Evolutionary conservation across 2,329 filamentous ascomycete genomes (phyloP), one percentile per base, ranked within the genome.

Genomic region (Pseudogymnoascus sp.): DNA sequence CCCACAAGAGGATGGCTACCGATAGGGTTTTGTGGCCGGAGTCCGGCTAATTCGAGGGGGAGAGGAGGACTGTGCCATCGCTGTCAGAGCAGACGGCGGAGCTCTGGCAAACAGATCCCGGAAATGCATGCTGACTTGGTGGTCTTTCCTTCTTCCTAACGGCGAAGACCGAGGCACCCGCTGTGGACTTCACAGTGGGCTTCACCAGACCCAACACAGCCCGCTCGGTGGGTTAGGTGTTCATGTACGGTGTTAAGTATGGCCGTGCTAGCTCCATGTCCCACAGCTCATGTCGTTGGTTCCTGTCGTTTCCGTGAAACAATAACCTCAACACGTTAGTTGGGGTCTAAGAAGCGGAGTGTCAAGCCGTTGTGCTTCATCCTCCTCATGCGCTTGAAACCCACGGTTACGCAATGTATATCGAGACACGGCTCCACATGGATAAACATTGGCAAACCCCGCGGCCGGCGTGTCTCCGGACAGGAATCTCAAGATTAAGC

Each of bases 291-390:
- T 49, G 7, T n/a, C 16, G 41, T 45, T 49, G 14, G 21, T 12
- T 55, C 11, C 21, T 4, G 21, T 45, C 6, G 11, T 16, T 31
- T 33, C 25, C 4, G 45, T 52, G 9, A 52, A 9, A 52, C 45
- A 28, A 52, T 52, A 52, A 33, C 45, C n/a, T 52, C 45, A 31
- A 31, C 6, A 52, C 25, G 25, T 31, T 52, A 33, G 45, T 52
- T 52, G 45, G 45, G 45, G 45, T 52, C 45, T 33, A 52, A 52
- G 45, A 52, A 52, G 45, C 23, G 45, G 45, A 52, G 25, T 52
- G n/a, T 52, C 45, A 52, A 52, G 45, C 45, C n/a, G 45, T 25
- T 33, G 45, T 52, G 25, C 45, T 6, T 55, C 45, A 33, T 55
- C 6, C 45, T 33, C 28, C 12, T 33, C 45, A 33, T 55, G 25